phyloP scores from a whole-genome alignment of 805 yeast species.

The Sungouiella blattae region DNA sequence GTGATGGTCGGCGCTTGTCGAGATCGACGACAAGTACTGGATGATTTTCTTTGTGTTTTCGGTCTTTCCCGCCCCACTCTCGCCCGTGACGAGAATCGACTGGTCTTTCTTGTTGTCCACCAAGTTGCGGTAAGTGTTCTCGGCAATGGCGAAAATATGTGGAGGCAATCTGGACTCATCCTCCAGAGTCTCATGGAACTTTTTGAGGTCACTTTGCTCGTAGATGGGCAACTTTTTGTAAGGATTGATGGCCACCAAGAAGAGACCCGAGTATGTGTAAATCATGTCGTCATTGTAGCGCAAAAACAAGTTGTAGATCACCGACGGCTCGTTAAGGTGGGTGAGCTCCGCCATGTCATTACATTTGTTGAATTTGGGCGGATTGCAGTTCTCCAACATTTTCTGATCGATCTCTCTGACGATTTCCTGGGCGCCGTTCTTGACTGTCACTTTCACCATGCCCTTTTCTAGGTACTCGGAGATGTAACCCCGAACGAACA shows the following conservation, averaged over 20 bases:
- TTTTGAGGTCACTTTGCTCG: conserved; percentile 50
- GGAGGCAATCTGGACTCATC: conserved; percentile 52
- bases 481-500: conserved; percentile 61
- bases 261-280: conserved; percentile 92
- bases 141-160: conserved; percentile 88
- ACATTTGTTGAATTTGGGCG: conserved; percentile 84
- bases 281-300: conserved; percentile 78
- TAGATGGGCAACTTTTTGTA: conserved; percentile 74
- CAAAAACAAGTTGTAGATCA: conserved; percentile 74
- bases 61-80: conserved; percentile 98
- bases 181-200: conserved; percentile 41
- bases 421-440: conserved; percentile 40
- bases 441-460: conserved; percentile 34
- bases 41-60: conserved; percentile 94
- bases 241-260: conserved; percentile 93
- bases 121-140: conserved; percentile 77
- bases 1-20: conserved; percentile 32
- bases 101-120: conserved; percentile 71
- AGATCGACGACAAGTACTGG: conserved; percentile 81
- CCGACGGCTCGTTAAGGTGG: conserved; percentile 91
- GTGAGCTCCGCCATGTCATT: conserved; percentile 96
- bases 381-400: conserved; percentile 67
- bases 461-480: conserved; percentile 40
- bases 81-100: conserved; percentile 95
- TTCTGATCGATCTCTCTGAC: conserved; percentile 41